Percentiles rank a stretch among this genome's conserved stretches.
Conservation (phyloP, 805 yeast genomes). For the Brettanomyces anomalus region DNA sequence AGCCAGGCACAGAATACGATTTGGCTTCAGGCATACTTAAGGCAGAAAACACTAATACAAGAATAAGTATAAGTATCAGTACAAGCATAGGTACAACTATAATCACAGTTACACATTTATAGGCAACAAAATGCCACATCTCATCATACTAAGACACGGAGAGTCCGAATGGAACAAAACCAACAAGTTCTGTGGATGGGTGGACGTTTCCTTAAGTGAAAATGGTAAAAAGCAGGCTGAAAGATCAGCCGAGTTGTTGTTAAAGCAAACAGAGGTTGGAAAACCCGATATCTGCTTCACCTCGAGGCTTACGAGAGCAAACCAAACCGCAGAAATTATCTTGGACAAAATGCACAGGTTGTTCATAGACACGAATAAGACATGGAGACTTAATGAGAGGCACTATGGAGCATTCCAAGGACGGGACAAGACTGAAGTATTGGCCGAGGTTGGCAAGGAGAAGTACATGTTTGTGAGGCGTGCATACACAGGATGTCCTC, state of each 20-base stretch:
- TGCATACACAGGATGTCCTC: conserved; percentile 69
- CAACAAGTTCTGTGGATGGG: conserved; percentile 81
- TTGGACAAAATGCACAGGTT: conserved; percentile 44
- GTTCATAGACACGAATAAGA: conserved; percentile 44
- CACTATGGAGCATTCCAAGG: conserved; percentile 84
- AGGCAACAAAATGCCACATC: conserved; percentile 16
- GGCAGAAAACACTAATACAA: no score
- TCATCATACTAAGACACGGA: conserved; percentile 70
- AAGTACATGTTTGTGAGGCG: conserved; percentile 75
- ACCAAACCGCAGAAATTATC: conserved; percentile 65
- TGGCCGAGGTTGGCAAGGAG: conserved; percentile 59
- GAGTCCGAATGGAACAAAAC: conserved; percentile 73
- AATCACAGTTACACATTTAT: no score
- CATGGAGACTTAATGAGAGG: conserved; percentile 78
- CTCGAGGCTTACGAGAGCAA: conserved; percentile 64
- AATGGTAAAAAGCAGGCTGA: conserved; percentile 63
- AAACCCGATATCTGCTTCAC: conserved; percentile 31
- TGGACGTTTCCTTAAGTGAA: conserved; percentile 60
- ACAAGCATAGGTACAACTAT: no score
- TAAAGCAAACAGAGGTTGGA: conserved; percentile 41
- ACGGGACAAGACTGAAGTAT: conserved; percentile 56
- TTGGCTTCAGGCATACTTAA: no score
- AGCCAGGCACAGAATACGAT: no score
- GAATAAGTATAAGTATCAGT: no score
- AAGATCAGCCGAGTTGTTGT: conserved; percentile 52